Evolutionary conservation across 805 yeast genomes (phyloP).

Genomic region (Barnettozyma siamensis): DNA sequence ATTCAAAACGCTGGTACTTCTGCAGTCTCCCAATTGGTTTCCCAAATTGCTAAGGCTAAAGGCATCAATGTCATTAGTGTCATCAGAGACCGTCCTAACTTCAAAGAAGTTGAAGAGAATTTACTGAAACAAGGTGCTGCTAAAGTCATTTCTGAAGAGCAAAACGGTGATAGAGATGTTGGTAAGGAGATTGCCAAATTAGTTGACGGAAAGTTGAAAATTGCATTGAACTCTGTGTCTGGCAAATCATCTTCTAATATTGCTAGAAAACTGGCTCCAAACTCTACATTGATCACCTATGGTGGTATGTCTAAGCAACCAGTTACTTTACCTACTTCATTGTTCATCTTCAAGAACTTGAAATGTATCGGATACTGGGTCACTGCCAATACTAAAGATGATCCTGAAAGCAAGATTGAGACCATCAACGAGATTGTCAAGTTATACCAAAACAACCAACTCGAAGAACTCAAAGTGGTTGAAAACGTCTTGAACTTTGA

Average conservation of each 20-base stretch:
- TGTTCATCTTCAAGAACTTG: slow-evolving; percentile 85
- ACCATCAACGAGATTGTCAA: slow-evolving; percentile 52
- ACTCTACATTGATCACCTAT: slow-evolving; percentile 81
- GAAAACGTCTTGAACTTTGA: slow-evolving; percentile 27
- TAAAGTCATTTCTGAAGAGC: slow-evolving; percentile 80
- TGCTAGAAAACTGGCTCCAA: slow-evolving; percentile 71
- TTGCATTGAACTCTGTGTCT: slow-evolving; percentile 91
- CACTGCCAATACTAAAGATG: slow-evolving; percentile 53
- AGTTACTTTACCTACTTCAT: slow-evolving; percentile 81
- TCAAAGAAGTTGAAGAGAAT: slow-evolving; percentile 53
- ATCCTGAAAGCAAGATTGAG: slow-evolving; percentile 54
- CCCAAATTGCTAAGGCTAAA: slow-evolving; percentile 74
- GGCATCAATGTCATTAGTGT: slow-evolving; percentile 84
- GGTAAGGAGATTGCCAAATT: slow-evolving; percentile 51
- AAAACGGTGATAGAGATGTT: slow-evolving; percentile 65
- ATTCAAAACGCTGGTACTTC: slow-evolving; percentile 96
- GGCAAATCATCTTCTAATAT: slow-evolving; percentile 79
- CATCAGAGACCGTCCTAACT: slow-evolving; percentile 77
- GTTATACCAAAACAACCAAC: slow-evolving; percentile 51
- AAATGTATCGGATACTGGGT: slow-evolving; percentile 92
- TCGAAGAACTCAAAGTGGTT: slow-evolving; percentile 35
- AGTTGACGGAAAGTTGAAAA: slow-evolving; percentile 49
- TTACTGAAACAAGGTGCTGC: slow-evolving; percentile 74
- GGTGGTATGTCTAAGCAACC: slow-evolving; percentile 99
- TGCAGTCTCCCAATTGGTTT: slow-evolving; percentile 88